Base-by-base conservation (phyloP, 345 rosid species). In the Passiflora organensis region DNA sequence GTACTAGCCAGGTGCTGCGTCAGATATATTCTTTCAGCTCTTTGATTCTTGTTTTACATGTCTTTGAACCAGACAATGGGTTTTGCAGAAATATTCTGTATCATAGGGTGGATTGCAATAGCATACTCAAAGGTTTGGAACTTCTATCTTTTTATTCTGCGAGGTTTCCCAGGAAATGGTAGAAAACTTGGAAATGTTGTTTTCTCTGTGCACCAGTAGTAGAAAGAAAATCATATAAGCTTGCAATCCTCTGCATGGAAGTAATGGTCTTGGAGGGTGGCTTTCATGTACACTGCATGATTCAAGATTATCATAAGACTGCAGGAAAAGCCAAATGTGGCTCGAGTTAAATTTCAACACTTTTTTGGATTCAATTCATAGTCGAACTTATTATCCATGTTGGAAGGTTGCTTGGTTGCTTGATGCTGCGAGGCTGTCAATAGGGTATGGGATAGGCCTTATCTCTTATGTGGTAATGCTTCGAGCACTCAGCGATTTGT, bases 361-460 rank as follows among this genome's bases (percentile, higher is more conserved):
- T 47, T 41, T 32, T 8, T 32, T 52, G 9, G 13, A 46, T 23
- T 41, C 17, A 13, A 13, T 48, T 21, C 42, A 20, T n/a, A 13
- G 13, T 32, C 42, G 36, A 67, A n/a, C 17, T 38, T 52, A 58
- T 1, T 6, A 13, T 63, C 36, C 17, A 50, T 67, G 58, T 51
- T 58, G 56, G 36, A 64, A 91, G 91, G 80, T 46, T 60, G 65
- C 76, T 43, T 78, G 76, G 84, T 69, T 64, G 76, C 85, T 87
- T 11, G 78, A 91, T 53, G 13, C 82, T 13, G 97, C 96, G 63
- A 74, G 96, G 64, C 50, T 87, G n/a, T 59, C 76, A 55, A 76
- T 82, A 19, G 96, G 97, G 62, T 69, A 68, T 50, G 86, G 89
- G 13, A 66, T 87, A 58, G 97, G 95, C 43, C 59, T 87, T 1